phyloP scores from a whole-genome alignment of 2,329 filamentous ascomycete genomes.

The Botrytis aclada region DNA sequence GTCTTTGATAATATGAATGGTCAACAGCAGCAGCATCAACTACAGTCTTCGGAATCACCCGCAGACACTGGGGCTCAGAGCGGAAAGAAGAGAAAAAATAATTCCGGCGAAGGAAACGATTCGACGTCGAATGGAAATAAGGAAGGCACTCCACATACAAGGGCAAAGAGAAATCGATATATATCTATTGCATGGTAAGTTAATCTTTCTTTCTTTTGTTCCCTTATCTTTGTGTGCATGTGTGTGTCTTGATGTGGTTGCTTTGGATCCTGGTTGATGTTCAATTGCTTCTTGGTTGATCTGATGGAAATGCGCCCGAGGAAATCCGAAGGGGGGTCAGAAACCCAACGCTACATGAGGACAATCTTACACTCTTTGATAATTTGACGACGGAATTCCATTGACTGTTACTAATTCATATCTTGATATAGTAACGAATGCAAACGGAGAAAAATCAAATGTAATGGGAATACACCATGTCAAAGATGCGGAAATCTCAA shows the following conservation, averaged over 20 bases:
- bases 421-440: conserved; percentile 58
- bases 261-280: neutral
- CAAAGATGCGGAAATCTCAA: conserved; percentile 67
- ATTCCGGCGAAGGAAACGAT: conserved; percentile 23
- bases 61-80: conserved; percentile 31
- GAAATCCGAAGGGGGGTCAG: neutral
- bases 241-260: neutral
- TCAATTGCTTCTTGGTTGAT: neutral
- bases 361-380: neutral
- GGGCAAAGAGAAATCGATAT: conserved; percentile 39
- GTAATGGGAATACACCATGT: conserved; percentile 67
- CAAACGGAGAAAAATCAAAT: conserved; percentile 73
- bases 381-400: neutral
- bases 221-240: neutral
- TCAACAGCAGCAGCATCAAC: conserved; percentile 19
- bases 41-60: conserved; percentile 35
- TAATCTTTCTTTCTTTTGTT: neutral
- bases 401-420: conserved; percentile 3
- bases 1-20: conserved; percentile 30
- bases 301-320: neutral
- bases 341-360: neutral
- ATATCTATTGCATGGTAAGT: conserved; percentile 40
- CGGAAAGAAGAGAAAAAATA: conserved; percentile 37
- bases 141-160: conserved; percentile 31
- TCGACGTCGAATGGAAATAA: conserved; percentile 17